Percentiles rank a stretch among this genome's conserved stretches.
These are phyloP conservation scores for Yarrowia yakushimensis DNA, from an alignment of 805 yeast species.

Conservation along the genomic window DNA sequence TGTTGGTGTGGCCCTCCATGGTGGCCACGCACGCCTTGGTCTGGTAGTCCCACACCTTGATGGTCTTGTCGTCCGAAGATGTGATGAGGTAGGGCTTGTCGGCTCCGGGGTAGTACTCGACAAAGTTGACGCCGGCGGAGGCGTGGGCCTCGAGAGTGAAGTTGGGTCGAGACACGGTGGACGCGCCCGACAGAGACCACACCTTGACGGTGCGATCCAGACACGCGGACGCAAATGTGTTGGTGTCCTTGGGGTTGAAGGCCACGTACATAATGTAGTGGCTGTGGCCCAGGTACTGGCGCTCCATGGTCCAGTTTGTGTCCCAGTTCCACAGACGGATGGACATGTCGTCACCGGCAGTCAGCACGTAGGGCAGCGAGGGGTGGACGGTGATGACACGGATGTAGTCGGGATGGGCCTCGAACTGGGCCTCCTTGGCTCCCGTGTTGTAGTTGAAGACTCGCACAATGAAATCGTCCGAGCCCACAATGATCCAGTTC, in stretches of 20 bases:
- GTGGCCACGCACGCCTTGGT: slow-evolving; percentile 94
- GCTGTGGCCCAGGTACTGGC: slow-evolving; percentile 90
- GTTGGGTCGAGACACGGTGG: slow-evolving; percentile 58
- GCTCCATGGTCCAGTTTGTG: slow-evolving; percentile 82
- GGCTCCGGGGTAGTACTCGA: slow-evolving; percentile 93
- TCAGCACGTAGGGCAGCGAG: slow-evolving; percentile 78
- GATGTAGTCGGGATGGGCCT: slow-evolving; percentile 97
- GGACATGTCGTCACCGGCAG: slow-evolving; percentile 88
- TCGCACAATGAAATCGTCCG: slow-evolving; percentile 92
- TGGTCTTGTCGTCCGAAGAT: slow-evolving; percentile 83
- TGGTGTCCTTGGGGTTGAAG: slow-evolving; percentile 95
- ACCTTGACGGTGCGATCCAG: slow-evolving; percentile 94
- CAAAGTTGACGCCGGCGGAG: slow-evolving; percentile 90
- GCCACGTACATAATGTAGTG: slow-evolving; percentile 93
- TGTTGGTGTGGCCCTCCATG: slow-evolving; percentile 87
- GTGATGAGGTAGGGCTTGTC: slow-evolving; percentile 96
- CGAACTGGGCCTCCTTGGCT: slow-evolving; percentile 90
- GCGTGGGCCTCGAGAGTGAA: slow-evolving; percentile 90
- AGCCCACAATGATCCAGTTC: slow-evolving; percentile 94
- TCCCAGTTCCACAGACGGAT: slow-evolving; percentile 98
- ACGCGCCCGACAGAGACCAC: slow-evolving; percentile 82
- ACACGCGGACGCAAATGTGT: slow-evolving; percentile 96
- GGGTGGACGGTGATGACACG: slow-evolving; percentile 94
- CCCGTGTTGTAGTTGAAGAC: slow-evolving; percentile 94
- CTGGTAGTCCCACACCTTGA: slow-evolving; percentile 95